phyloP scores from a whole-genome alignment of 2,329 filamentous ascomycete genomes.

The Erysiphe neolycopersici region DNA sequence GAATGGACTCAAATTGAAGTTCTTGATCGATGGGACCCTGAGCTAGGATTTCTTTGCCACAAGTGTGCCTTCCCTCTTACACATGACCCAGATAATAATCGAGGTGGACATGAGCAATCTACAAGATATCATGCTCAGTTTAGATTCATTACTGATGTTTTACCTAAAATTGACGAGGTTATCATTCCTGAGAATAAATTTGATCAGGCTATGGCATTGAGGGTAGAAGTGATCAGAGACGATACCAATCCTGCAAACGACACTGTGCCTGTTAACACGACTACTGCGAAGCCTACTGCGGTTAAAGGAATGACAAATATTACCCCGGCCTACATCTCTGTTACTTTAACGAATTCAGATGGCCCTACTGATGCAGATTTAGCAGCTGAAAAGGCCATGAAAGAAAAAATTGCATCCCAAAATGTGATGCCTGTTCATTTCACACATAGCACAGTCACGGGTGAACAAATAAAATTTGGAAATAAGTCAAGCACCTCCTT shows the following conservation, averaged over 20 bases:
- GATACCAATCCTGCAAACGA: slow-evolving; percentile 35
- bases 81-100: slow-evolving; percentile 37
- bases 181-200: slow-evolving; percentile 51
- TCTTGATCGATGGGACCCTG: slow-evolving; percentile 41
- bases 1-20: slow-evolving; percentile 84
- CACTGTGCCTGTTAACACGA: slow-evolving; percentile 28
- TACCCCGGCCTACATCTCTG: slow-evolving; percentile 39
- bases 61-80: slow-evolving; percentile 41
- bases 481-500: slow-evolving; percentile 15
- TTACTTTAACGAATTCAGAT: slow-evolving; percentile 39
- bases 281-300: slow-evolving; percentile 30
- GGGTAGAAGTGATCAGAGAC: slow-evolving; percentile 37
- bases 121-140: slow-evolving; percentile 55
- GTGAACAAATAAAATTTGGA: slow-evolving; percentile 27
- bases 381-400: slow-evolving; percentile 34
- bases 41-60: slow-evolving; percentile 55
- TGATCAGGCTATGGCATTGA: slow-evolving; percentile 35
- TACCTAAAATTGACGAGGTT: slow-evolving; percentile 51
- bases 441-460: slow-evolving; percentile 40
- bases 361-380: slow-evolving; percentile 40
- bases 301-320: slow-evolving; percentile 42
- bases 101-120: slow-evolving; percentile 45
- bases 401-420: slow-evolving; percentile 36
- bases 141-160: slow-evolving; percentile 47
- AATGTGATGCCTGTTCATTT: slow-evolving; percentile 50